These are phyloP conservation scores for Cenchrus fungigraminus DNA, from an alignment of 176 grass and related monocot genomes.

Conservation along the genomic window DNA sequence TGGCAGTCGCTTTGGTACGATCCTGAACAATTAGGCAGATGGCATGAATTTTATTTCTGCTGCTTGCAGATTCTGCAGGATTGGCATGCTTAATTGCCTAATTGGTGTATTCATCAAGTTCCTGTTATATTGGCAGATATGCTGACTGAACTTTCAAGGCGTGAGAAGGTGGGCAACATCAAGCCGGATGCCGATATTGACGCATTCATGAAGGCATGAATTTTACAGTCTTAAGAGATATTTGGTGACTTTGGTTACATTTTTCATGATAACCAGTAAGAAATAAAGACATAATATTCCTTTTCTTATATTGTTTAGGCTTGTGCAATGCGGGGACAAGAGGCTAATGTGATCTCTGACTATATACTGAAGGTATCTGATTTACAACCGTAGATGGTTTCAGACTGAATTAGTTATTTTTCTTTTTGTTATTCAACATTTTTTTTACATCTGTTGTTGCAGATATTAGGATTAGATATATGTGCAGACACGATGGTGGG, in stretches of 20 bases:
- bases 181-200: constrained; percentile 91
- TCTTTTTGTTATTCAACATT: background rate
- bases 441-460: constrained; percentile 1
- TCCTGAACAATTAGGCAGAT: background rate
- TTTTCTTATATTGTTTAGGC: constrained; percentile 55
- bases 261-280: background rate
- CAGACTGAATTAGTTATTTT: background rate
- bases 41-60: background rate
- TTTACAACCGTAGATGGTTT: background rate
- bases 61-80: background rate
- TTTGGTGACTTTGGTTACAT: background rate
- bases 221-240: background rate
- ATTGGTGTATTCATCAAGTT: constrained; percentile 6
- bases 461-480: constrained; percentile 90
- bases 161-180: constrained; percentile 90
- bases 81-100: constrained; percentile 27
- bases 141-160: constrained; percentile 79
- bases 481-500: constrained; percentile 96
- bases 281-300: background rate
- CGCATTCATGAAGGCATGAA: constrained; percentile 89
- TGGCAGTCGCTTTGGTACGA: constrained; percentile 74
- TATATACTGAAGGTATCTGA: constrained; percentile 85
- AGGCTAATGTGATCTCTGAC: constrained; percentile 77
- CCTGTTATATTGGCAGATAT: constrained; percentile 60
- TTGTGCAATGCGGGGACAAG: constrained; percentile 60